phyloP scores from a whole-genome alignment of 345 rosid species.

The Camelina neglecta region DNA sequence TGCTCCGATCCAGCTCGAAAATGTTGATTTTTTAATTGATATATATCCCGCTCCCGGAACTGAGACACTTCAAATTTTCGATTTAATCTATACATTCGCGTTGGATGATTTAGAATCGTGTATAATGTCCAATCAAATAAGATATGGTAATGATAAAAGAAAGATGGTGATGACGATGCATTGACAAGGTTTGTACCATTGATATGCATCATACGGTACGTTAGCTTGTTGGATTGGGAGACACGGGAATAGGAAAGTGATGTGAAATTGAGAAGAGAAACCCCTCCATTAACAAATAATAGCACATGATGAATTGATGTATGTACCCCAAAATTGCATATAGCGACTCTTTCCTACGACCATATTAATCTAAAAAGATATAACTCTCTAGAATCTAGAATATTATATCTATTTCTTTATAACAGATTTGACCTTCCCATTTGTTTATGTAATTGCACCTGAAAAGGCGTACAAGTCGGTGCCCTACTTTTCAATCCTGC shows the following conservation, averaged over 20 bases:
- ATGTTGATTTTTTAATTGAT: background rate
- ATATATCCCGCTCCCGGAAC: background rate
- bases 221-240: constrained; percentile 16
- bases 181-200: background rate
- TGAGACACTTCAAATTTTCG: background rate
- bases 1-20: background rate
- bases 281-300: background rate
- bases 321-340: background rate
- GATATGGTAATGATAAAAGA: background rate
- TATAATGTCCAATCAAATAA: too few relatives aligned
- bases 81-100: background rate
- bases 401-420: constrained; percentile 10
- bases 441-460: constrained; percentile 33
- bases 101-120: background rate
- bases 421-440: constrained; percentile 15
- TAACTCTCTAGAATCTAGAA: background rate
- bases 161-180: background rate
- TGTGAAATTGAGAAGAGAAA: background rate
- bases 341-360: background rate
- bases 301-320: constrained; percentile 19
- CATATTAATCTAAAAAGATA: background rate
- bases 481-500: background rate
- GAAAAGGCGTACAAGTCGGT: constrained; percentile 39
- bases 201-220: constrained; percentile 20
- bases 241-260: constrained; percentile 33